A percentile compares a stretch with the other conserved stretches of the same genome.
These are phyloP conservation scores for Stephanodiscus minutulus DNA, from an alignment of 108 stramenopile genomes.

Conservation along the genomic window DNA sequence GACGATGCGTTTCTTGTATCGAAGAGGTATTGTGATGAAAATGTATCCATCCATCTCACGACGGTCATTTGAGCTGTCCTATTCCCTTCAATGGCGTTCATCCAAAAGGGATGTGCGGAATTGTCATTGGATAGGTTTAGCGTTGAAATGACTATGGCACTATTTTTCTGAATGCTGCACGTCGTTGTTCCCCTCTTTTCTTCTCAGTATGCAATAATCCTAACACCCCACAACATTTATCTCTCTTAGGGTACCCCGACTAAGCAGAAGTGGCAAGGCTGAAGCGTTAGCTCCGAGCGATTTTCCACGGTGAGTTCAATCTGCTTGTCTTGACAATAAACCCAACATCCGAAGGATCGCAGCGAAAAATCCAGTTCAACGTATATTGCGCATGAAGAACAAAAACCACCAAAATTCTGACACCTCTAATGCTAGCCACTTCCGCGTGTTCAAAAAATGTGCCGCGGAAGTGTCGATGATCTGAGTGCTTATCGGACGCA, in stretches of 20 bases:
- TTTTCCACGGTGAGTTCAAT: no score
- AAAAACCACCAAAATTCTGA: constrained; percentile 15
- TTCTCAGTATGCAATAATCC: not conserved
- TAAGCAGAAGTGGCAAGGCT: no score
- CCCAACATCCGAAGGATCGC: not conserved
- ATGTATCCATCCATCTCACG: constrained; percentile 42
- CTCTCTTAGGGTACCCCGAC: no score
- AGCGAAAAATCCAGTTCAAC: not conserved
- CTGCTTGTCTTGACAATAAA: no score
- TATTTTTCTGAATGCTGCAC: constrained; percentile 5
- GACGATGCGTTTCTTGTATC: not conserved
- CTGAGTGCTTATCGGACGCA: constrained; percentile 12
- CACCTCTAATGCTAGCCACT: constrained; percentile 17
- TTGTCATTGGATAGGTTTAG: not conserved
- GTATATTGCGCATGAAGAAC: constrained; percentile 8
- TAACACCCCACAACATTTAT: no score
- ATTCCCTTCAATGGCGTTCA: not conserved
- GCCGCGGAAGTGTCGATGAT: constrained; percentile 4
- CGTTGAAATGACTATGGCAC: constrained; percentile 6
- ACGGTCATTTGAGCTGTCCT: constrained; percentile 40
- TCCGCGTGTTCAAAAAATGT: not conserved
- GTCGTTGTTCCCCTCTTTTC: not conserved
- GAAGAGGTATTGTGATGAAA: constrained; percentile 10
- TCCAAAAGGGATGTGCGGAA: constrained; percentile 4
- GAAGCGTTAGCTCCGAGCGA: no score